Evolutionary conservation across 2,329 filamentous ascomycete genomes (phyloP), one percentile per base, ranked within the genome.

Genomic region (Xylariaceae sp.): DNA sequence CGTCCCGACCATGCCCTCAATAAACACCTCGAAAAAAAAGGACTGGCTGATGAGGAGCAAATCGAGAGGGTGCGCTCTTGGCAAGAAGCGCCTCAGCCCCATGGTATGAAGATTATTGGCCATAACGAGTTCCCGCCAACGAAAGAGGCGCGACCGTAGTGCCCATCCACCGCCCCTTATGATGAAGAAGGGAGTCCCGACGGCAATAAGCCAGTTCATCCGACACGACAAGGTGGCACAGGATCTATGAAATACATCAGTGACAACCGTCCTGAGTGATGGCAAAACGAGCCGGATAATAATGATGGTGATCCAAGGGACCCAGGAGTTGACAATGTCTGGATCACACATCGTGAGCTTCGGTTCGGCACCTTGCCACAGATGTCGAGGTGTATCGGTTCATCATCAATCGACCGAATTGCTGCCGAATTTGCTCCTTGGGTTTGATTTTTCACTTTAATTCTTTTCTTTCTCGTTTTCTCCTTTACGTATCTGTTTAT

Each of bases 1-100:
- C 85, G 94, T 48, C 87, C 92, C 3, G 93, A 99, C 65, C 92
- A 92, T 8, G 90, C 97, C 72, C 85, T 92, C 45, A 90, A 91
- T 1, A 90, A 96, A 72, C 90, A 94, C 70, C 78, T 72, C 15
- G 11, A 42, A 8, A 6, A 44, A 0, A 1, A 58, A 44, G 0
- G 2, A 58, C 11, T 2, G 17, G 0, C 23, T 71, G 11, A 63
- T 72, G 5, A 30, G 23, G 23, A 30, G 23, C 23, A 5, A 4
- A 30, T 30, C 2, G 23, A 30, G 23, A 30, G 5, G 23, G 23
- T 30, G 23, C 5, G 23, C 23, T 30, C 23, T 30, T 30, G 23
- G 23, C 2, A 30, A 4, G 68, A 68, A 37, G 13, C 57, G n/a
- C 55, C 61, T 11, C 55, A 55, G 17, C 23, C 23, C 23, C 23